phyloP scores from a whole-genome alignment of 306 rosid genomes.

The Bauhinia variegata region DNA sequence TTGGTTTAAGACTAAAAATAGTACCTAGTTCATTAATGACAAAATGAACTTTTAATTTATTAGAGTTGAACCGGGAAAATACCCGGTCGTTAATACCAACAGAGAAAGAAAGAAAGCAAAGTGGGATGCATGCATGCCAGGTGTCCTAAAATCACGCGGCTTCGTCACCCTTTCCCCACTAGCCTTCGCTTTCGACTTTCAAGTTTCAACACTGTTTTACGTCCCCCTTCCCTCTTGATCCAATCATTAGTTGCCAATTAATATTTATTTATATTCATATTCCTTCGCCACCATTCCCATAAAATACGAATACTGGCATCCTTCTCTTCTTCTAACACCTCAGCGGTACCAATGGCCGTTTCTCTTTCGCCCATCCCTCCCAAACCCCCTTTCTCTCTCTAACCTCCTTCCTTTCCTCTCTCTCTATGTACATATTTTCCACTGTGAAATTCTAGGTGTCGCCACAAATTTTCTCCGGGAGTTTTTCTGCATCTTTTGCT shows the following conservation, averaged over 20 bases:
- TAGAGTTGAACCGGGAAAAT: too few relatives aligned
- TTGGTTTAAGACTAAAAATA: too few relatives aligned
- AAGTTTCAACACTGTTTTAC: too few relatives aligned
- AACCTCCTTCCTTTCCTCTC: background rate
- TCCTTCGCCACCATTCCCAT: background rate
- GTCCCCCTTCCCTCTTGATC: too few relatives aligned
- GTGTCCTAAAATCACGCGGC: constrained; percentile 20
- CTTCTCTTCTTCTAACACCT: background rate
- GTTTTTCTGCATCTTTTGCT: background rate
- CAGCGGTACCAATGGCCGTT: constrained; percentile 54
- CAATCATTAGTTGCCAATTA: too few relatives aligned
- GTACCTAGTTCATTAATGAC: too few relatives aligned
- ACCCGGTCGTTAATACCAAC: too few relatives aligned
- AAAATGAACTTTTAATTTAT: too few relatives aligned
- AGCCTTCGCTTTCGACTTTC: too few relatives aligned
- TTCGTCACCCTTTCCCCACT: too few relatives aligned
- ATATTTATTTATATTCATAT: too few relatives aligned
- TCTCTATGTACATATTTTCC: background rate
- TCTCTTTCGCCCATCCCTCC: constrained; percentile 44
- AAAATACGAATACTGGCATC: too few relatives aligned
- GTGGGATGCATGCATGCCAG: constrained; percentile 39
- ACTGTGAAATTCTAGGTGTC: constrained; percentile 10
- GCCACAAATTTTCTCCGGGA: background rate
- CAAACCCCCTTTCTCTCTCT: constrained; percentile 39
- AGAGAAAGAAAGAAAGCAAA: background rate